Conservation (phyloP, 306 rosid genomes). For the Vigna radiata region DNA sequence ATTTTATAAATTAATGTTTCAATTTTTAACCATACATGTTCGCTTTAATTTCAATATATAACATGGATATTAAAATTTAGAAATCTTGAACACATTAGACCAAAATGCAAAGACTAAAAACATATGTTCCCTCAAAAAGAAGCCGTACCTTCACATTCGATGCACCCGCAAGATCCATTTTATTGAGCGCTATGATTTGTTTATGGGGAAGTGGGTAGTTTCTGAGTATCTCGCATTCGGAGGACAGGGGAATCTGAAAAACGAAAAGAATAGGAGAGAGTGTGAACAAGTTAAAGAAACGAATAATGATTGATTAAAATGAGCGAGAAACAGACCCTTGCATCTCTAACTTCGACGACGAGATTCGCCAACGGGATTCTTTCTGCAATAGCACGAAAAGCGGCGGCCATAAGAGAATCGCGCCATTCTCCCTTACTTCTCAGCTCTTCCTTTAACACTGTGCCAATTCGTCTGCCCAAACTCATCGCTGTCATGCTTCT, state of each 20-base stretch:
- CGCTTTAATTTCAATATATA: not conserved
- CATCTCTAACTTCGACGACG: constrained; percentile 76
- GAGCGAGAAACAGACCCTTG: constrained; percentile 57
- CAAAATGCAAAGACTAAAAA: too few species aligned
- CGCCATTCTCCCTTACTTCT: constrained; percentile 54
- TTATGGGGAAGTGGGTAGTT: constrained; percentile 40
- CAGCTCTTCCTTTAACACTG: constrained; percentile 36
- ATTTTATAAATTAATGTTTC: not conserved
- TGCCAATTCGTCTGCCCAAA: constrained; percentile 55
- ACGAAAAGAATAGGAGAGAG: not conserved
- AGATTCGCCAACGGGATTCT: constrained; percentile 76
- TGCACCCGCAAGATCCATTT: constrained; percentile 77
- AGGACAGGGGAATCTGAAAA: constrained; percentile 79
- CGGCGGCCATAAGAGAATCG: constrained; percentile 73
- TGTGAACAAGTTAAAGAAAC: not conserved
- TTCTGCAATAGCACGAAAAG: constrained; percentile 68
- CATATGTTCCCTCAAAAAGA: not conserved
- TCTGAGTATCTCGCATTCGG: constrained; percentile 55
- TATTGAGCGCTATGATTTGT: constrained; percentile 69
- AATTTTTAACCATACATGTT: not conserved
- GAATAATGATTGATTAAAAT: not conserved
- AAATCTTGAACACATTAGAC: too few species aligned
- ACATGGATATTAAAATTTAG: too few species aligned
- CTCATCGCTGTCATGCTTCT: constrained; percentile 51
- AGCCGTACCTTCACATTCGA: constrained; percentile 56